Conservation (phyloP, 495 filamentous ascomycete species). For the Hypoxylon perforatum region DNA sequence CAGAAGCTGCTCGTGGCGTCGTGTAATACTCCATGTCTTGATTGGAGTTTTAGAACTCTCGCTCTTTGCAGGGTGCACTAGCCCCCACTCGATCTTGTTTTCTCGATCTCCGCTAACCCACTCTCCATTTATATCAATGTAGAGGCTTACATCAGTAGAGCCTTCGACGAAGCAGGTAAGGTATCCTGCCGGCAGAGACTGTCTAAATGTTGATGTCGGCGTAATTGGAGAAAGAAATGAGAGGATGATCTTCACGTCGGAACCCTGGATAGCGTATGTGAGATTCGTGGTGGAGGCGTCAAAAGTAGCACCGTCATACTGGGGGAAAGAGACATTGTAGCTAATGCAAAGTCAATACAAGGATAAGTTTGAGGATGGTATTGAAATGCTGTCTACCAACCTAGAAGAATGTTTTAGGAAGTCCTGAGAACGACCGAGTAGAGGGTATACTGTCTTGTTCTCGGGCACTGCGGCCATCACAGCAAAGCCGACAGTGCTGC, state of each 20-base stretch:
- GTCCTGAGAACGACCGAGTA: slow-evolving; percentile 89
- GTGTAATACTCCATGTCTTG: slow-evolving; percentile 71
- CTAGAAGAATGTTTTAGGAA: slow-evolving; percentile 64
- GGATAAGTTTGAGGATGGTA: not conserved
- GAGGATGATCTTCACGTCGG: slow-evolving; percentile 71
- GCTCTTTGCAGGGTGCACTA: slow-evolving; percentile 54
- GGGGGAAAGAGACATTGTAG: slow-evolving; percentile 75
- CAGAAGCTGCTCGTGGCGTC: slow-evolving; percentile 72
- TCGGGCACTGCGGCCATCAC: slow-evolving; percentile 81
- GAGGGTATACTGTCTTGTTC: slow-evolving; percentile 79
- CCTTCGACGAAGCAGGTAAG: slow-evolving; percentile 79
- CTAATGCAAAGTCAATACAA: slow-evolving; percentile 21
- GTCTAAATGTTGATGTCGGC: slow-evolving; percentile 87
- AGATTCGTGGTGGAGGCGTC: slow-evolving; percentile 95
- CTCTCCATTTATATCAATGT: slow-evolving; percentile 88
- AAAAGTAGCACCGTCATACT: slow-evolving; percentile 82
- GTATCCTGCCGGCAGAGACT: slow-evolving; percentile 91
- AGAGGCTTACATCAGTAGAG: slow-evolving; percentile 76
- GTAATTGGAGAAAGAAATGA: slow-evolving; percentile 95
- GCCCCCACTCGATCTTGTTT: slow-evolving; percentile 75
- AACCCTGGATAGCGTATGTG: slow-evolving; percentile 75
- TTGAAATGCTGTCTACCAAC: slow-evolving; percentile 49
- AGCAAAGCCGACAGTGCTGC: slow-evolving; percentile 81
- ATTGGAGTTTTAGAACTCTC: slow-evolving; percentile 42
- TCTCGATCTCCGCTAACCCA: slow-evolving; percentile 84